Conservation (phyloP, 2,329 filamentous ascomycete species). For the Arthrinium phaeospermum region DNA sequence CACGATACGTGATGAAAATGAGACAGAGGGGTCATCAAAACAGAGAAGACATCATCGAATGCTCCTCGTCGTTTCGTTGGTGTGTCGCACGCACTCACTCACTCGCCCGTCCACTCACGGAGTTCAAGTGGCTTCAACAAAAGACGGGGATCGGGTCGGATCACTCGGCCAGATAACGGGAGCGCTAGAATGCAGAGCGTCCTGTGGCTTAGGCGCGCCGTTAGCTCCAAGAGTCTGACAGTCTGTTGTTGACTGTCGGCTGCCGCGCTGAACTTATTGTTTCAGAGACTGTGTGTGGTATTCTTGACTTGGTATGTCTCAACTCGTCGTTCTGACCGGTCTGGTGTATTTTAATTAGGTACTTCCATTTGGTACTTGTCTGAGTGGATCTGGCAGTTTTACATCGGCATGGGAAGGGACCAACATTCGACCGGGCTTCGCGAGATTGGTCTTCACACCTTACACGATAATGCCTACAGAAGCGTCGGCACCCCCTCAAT, state of each 20-base stretch:
- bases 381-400: background rate
- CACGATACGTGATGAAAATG: background rate
- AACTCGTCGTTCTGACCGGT: background rate
- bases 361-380: background rate
- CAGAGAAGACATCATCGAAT: background rate
- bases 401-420: conserved; percentile 2
- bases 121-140: background rate
- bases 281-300: background rate
- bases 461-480: background rate
- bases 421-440: background rate
- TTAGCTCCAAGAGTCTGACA: background rate
- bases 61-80: background rate
- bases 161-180: background rate
- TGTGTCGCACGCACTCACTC: background rate
- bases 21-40: background rate
- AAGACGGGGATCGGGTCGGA: conserved; percentile 3
- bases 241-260: background rate
- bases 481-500: background rate
- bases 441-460: background rate
- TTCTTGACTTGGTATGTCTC: background rate
- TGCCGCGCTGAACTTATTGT: background rate
- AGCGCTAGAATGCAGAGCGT: background rate
- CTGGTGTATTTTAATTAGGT: conserved; percentile 3
- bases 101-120: background rate
- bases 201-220: background rate